Evolutionary conservation across 163 green algal genomes (phyloP).

Genomic region (Coccomyxa subellipsoidea): DNA sequence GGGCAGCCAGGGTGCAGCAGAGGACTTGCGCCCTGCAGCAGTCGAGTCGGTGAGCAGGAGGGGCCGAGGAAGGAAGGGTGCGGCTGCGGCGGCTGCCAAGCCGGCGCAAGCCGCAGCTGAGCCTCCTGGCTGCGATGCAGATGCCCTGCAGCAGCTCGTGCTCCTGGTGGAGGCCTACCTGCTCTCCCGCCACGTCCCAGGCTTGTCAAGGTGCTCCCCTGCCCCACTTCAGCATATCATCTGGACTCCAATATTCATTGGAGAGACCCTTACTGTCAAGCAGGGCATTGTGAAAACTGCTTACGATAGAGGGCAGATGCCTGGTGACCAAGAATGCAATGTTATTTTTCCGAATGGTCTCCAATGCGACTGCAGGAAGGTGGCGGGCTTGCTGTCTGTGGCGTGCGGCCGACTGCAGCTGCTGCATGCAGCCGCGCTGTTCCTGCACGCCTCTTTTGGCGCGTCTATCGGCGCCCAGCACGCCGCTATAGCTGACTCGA

Average conservation of each 20-base stretch:
- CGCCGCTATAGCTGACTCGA: slow-evolving; percentile 7
- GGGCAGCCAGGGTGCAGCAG: not conserved
- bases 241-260: too few species aligned
- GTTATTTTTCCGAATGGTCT: too few species aligned
- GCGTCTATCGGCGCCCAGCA: slow-evolving; percentile 14
- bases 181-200: not conserved
- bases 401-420: slow-evolving; percentile 1
- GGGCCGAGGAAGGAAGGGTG: not conserved
- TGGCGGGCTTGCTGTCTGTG: not conserved
- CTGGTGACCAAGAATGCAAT: too few species aligned
- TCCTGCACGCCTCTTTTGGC: slow-evolving; percentile 16
- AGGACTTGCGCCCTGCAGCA: not conserved
- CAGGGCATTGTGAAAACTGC: too few species aligned
- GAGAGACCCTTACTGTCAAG: too few species aligned
- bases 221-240: not conserved
- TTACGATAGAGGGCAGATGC: too few species aligned
- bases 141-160: not conserved
- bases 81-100: not conserved
- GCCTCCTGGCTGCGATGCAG: not conserved
- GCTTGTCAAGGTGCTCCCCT: not conserved
- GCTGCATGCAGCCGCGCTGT: slow-evolving; percentile 13
- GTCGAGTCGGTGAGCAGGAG: not conserved
- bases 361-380: slow-evolving; percentile 4
- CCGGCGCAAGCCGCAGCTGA: not conserved
- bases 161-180: not conserved